phyloP scores from a whole-genome alignment of 345 rosid genomes.

The Geranium rotundifolium region DNA sequence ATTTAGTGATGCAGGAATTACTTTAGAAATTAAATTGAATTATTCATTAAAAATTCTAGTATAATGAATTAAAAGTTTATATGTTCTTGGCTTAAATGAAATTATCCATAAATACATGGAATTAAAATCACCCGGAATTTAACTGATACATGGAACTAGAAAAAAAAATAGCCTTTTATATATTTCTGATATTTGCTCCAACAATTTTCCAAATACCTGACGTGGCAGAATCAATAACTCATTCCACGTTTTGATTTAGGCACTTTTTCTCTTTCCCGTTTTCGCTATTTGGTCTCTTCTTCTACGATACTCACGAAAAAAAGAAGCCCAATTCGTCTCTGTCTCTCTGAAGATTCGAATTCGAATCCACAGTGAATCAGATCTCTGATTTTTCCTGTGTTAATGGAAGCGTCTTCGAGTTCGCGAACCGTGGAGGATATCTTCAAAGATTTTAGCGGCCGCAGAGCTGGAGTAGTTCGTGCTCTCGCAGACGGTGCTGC shows the following conservation, averaged over 20 bases:
- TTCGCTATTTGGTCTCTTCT: not conserved
- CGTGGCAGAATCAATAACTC: not conserved
- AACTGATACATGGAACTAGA: too few species aligned
- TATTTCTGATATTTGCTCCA: too few species aligned
- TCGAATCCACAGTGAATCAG: not conserved
- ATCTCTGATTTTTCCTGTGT: not conserved
- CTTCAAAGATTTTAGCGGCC: constrained; percentile 50
- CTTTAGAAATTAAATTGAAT: too few species aligned
- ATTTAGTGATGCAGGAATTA: too few species aligned
- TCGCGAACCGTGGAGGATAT: constrained; percentile 77
- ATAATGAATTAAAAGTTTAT: too few species aligned
- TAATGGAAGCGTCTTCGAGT: constrained; percentile 23
- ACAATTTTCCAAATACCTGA: not conserved
- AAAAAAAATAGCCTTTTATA: too few species aligned
- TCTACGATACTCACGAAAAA: not conserved
- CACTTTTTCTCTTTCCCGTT: not conserved
- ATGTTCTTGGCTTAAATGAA: too few species aligned
- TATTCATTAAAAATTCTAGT: too few species aligned
- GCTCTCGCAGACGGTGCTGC: constrained; percentile 30
- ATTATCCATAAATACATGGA: too few species aligned
- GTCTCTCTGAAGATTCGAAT: not conserved
- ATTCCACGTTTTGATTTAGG: not conserved
- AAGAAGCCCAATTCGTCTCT: not conserved
- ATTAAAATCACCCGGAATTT: too few species aligned
- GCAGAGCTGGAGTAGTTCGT: constrained; percentile 29